Base-by-base conservation (phyloP, 345 rosid genomes). In the Syzygium grande region DNA sequence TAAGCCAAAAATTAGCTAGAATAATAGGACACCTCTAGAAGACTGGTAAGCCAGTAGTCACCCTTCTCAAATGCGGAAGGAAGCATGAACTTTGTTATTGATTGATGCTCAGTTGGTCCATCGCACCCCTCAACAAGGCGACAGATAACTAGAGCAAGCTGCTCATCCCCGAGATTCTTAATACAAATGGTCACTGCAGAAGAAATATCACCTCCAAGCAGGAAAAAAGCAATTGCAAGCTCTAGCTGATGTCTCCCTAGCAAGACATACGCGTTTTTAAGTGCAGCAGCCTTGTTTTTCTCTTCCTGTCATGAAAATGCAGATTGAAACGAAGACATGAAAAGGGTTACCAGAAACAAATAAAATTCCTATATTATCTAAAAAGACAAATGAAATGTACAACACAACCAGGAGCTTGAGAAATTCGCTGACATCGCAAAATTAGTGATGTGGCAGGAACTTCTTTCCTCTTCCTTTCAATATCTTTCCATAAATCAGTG, bases 201-300 rank as follows among this genome's bases (percentile, higher is more conserved):
- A 92, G 94, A 91, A 91, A 94, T 87, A 88, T 97, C 99, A 88
- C 99, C 97, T 87, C 99, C 99, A 88, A 97, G 98, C 87, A 97
- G 93, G 90, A 97, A 97, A 93, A 97, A 96, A 87, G 97, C 98
- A 91, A 92, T 89, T 80, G 99, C 98, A 89, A 96, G 90, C 94
- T 95, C 98, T 89, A 96, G 90, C 87, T 97, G 98, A 91, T 97
- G 99, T 89, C 95, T 94, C 65, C 99, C 98, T 95, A 97, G 93
- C 89, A 97, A 93, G 88, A 97, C 98, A 91, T 96, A 97, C 25
- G 98, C 99, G 94, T 97, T 96, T 93, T 97, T 97, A 87, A 97
- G 89, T 88, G 98, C 98, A 86, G 98, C 99, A 61, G 98, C 94
- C 92, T 94, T 97, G 88, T 96, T 93, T 91, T 94, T 97, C 89